Evolutionary conservation across 805 yeast species (phyloP).

Genomic region (Clavispora phyllophila): DNA sequence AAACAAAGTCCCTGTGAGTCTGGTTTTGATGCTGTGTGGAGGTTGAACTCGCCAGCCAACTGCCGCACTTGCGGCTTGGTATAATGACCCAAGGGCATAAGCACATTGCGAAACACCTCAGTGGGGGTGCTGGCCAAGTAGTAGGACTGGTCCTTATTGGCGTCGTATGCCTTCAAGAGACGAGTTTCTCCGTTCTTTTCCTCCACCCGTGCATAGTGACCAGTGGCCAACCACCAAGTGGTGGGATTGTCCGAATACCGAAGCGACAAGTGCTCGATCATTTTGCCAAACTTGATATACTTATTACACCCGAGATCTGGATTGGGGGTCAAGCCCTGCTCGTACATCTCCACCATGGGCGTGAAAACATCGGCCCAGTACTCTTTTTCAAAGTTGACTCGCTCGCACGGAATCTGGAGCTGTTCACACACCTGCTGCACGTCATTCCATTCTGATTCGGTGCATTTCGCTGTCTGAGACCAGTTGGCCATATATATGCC

Average conservation of each 20-base stretch:
- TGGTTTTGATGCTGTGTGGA: slow-evolving; percentile 70
- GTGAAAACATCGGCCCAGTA: slow-evolving; percentile 91
- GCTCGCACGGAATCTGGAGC: slow-evolving; percentile 61
- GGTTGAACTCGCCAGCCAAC: slow-evolving; percentile 49
- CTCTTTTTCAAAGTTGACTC: slow-evolving; percentile 82
- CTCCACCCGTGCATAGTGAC: slow-evolving; percentile 66
- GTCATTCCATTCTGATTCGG: slow-evolving; percentile 86
- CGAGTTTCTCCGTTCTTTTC: slow-evolving; percentile 32
- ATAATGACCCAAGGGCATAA: slow-evolving; percentile 79
- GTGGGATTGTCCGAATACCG: slow-evolving; percentile 18
- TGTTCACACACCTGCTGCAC: slow-evolving; percentile 61
- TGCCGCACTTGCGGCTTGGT: slow-evolving; percentile 70
- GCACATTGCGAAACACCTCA: slow-evolving; percentile 39
- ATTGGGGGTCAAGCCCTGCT: slow-evolving; percentile 79
- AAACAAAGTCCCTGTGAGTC: slow-evolving; percentile 96
- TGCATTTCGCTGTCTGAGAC: slow-evolving; percentile 64
- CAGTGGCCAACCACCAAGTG: slow-evolving; percentile 85
- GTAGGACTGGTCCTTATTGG: slow-evolving; percentile 82
- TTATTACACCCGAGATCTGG: slow-evolving; percentile 90
- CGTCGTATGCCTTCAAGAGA: slow-evolving; percentile 54
- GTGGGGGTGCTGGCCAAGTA: slow-evolving; percentile 68
- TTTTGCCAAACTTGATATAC: slow-evolving; percentile 79
- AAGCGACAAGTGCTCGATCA: slow-evolving; percentile 49
- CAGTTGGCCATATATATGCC: slow-evolving; percentile 96
- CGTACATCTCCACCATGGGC: slow-evolving; percentile 80